Percentiles rank a stretch among this genome's conserved stretches.
phyloP scores from a whole-genome alignment of 192 early-diverging fungal genomes.

The Pecoramyces ruminantium region DNA sequence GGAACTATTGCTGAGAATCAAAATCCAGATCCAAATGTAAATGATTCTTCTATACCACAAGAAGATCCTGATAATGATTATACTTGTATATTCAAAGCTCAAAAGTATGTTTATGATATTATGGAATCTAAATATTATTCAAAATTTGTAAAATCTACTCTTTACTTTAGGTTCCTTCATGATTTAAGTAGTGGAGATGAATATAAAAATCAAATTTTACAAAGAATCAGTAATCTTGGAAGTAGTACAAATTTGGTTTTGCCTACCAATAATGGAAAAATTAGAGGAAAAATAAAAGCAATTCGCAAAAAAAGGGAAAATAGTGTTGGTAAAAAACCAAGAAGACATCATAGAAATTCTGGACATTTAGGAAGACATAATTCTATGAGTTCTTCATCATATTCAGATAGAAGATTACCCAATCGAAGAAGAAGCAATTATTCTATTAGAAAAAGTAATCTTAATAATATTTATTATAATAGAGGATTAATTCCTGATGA shows the following conservation, averaged over 20 bases:
- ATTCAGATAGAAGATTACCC: neutral
- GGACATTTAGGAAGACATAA: neutral
- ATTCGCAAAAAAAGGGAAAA: neutral
- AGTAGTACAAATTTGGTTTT: neutral
- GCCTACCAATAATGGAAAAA: neutral
- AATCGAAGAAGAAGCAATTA: neutral
- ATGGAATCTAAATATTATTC: neutral
- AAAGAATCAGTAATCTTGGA: neutral
- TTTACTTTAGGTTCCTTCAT: neutral
- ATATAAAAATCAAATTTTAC: neutral
- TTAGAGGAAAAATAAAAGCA: neutral
- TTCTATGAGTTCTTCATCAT: neutral
- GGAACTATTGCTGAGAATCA: neutral
- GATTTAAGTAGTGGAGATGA: neutral
- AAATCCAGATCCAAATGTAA: neutral
- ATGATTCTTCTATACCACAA: neutral
- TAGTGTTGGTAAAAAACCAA: neutral
- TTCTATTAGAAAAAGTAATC: neutral
- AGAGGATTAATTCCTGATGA: neutral
- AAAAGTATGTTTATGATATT: neutral
- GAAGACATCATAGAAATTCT: neutral
- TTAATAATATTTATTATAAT: neutral
- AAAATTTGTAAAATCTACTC: neutral
- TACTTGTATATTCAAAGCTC: neutral
- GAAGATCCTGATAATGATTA: neutral